Conservation (phyloP, 345 rosid species). For the Atalantia buxifolia region DNA sequence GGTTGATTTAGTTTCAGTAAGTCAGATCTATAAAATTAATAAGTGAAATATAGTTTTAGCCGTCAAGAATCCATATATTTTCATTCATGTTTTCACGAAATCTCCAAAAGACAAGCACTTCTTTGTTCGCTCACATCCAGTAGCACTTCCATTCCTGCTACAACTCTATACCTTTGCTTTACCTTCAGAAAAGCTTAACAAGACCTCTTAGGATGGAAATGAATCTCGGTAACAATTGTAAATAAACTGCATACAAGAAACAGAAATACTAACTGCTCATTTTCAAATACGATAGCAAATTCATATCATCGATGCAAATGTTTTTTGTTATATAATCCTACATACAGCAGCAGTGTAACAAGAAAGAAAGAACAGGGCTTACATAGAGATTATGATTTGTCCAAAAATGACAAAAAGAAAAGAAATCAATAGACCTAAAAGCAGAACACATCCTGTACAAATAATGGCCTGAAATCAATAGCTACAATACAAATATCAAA, state of each 20-base stretch:
- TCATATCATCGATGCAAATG: background rate
- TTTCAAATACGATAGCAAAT: background rate
- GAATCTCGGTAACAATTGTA: no score
- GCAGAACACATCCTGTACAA: conserved; percentile 29
- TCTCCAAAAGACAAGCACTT: no score
- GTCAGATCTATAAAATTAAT: no score
- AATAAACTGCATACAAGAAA: background rate
- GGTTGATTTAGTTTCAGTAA: no score
- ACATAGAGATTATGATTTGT: background rate
- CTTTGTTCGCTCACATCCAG: no score
- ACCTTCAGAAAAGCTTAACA: no score
- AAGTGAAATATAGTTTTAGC: no score
- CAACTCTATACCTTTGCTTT: no score
- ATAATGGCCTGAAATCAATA: conserved; percentile 1
- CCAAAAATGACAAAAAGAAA: background rate
- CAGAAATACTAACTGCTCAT: background rate
- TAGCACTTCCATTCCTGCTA: no score
- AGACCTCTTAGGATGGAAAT: no score
- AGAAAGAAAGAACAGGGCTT: background rate
- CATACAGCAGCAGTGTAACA: background rate
- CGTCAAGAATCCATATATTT: no score
- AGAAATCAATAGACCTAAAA: conserved; percentile 13
- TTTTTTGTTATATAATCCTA: background rate
- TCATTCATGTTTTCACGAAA: no score
- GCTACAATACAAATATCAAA: background rate